Evolutionary conservation across 1,284 basidiomycete species (phyloP).

Genomic region (Stereum hirsutum): DNA sequence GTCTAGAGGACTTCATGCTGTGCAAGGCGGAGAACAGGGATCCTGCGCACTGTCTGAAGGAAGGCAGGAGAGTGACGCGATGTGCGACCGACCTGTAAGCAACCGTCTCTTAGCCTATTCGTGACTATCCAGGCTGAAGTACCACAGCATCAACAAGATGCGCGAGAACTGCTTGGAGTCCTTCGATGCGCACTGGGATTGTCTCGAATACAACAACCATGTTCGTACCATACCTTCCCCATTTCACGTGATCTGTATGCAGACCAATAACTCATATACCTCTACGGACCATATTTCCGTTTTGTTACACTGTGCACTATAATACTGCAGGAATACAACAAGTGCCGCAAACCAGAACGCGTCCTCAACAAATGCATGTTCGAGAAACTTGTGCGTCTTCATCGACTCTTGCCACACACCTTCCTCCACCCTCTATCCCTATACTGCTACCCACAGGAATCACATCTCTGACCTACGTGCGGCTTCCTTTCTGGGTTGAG

Average conservation of each 20-base stretch:
- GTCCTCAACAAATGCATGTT: slow-evolving; percentile 94
- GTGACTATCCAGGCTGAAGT: neutral
- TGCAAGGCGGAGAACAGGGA: slow-evolving; percentile 92
- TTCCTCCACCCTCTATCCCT: neutral
- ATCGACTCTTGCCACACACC: neutral
- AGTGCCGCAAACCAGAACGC: slow-evolving; percentile 87
- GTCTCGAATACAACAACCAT: slow-evolving; percentile 94
- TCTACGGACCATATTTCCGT: too few relatives aligned
- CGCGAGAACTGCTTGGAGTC: slow-evolving; percentile 85
- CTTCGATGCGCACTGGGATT: slow-evolving; percentile 93
- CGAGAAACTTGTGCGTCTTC: slow-evolving; percentile 75
- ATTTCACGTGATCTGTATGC: neutral
- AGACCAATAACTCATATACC: too few relatives aligned
- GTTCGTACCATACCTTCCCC: slow-evolving; percentile 29
- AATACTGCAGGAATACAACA: slow-evolving; percentile 75
- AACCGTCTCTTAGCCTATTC: slow-evolving; percentile 2
- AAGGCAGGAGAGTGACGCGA: slow-evolving; percentile 92
- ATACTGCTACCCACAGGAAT: neutral
- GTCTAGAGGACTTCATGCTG: slow-evolving; percentile 96
- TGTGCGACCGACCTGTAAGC: slow-evolving; percentile 88
- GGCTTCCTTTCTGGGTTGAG: neutral
- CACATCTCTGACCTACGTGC: neutral
- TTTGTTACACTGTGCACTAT: too few relatives aligned
- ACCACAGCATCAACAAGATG: slow-evolving; percentile 80
- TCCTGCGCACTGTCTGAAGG: slow-evolving; percentile 91